Base-by-base conservation (phyloP, 192 early-diverging fungal species). In the Dissophora ornata region DNA sequence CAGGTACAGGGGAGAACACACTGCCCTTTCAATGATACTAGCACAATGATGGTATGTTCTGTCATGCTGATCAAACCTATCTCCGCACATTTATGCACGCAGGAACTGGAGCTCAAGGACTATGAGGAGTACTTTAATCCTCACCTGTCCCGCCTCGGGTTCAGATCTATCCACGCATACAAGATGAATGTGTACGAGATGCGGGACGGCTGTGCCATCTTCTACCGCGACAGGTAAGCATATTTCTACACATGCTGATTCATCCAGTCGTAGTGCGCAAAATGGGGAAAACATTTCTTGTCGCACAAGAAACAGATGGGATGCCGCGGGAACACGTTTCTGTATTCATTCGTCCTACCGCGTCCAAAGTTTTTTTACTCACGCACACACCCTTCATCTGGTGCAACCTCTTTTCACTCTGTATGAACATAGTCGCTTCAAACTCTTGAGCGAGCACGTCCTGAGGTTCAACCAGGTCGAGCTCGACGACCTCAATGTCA, bases 141-240 rank as follows among this genome's bases (percentile, higher is more conserved):
- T 9, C 62, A 42, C 19, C 34, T 75, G 26, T 24, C 57, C 30
- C 62, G 71, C n/a, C 71, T 75, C 18, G 71, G 71, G 24, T 75
- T 59, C 47, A 46, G 46, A 22, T 75, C 71, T 6, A 62, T 75
- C 25, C 71, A 75, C 41, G 71, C 62, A 4, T 75, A 75, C 58
- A 75, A 75, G 63, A 75, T 75, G 71, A 75, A 67, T 22, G 57
- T 67, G 30, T 67, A 75, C 26, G 71, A 75, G 34, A 75, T 75
- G 71, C 56, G 71, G 50, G 71, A 75, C 24, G 71, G 71, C 21
- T 75, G 71, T 61, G 71, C 71, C 50, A 75, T 75, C 26, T 75
- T 75, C 30, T 75, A 67, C 44, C 71, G 71, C 21, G 71, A 75
- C 25, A 75, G 62, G 71, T 75, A 67, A 48, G 45, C 30, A 48